Base-by-base conservation (phyloP, 1,139 yeast species). In the Dujonia santamariae region DNA sequence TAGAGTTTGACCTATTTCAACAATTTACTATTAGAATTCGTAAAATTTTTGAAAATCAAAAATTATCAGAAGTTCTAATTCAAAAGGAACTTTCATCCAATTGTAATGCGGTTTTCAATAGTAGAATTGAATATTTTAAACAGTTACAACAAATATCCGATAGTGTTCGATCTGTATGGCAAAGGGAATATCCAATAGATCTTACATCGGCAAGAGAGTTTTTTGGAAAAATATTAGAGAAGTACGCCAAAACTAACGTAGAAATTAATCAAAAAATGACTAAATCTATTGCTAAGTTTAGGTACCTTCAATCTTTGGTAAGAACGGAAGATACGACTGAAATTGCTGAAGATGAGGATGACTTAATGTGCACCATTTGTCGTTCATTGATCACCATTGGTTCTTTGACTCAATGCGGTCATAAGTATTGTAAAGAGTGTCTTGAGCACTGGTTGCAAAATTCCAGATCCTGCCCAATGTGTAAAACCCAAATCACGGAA, bases 101-200 rank as follows among this genome's bases (percentile, higher is more conserved):
- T 28, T 68, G 85, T 40, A 80, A 86, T 44, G 72, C 73, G 19
- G 72, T 85, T 1, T 90, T 81, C 57, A 92, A 92, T 55, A 66
- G 81, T 5, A 77, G 94, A 39, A 72, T 90, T 31, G 86, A 75
- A 30, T 92, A 88, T 54, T 92, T 80, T 59, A 79, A 80, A 46
- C 92, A 86, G 43, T 68, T 92, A 30, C 98, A 92, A 55, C 82
- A 72, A 36, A 73, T 90, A 22, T 87, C 96, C 0, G 97, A 92
- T 55, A 80, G 80, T 33, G 88, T 87, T 13, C 66, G 59, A 40
- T 50, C 63, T 15, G 51, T 56, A 8, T 47, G 45, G 12, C 47
- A 59, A 31, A 54, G 52, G 2, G 33, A 46, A 2, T 40, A 59
- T 25, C 46, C 44, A 9, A 31, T 14, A 1, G 32, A 34, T n/a